Evolutionary conservation across 768 basidiomycete genomes (phyloP).

Genomic region (Leccinum aurantiacum): DNA sequence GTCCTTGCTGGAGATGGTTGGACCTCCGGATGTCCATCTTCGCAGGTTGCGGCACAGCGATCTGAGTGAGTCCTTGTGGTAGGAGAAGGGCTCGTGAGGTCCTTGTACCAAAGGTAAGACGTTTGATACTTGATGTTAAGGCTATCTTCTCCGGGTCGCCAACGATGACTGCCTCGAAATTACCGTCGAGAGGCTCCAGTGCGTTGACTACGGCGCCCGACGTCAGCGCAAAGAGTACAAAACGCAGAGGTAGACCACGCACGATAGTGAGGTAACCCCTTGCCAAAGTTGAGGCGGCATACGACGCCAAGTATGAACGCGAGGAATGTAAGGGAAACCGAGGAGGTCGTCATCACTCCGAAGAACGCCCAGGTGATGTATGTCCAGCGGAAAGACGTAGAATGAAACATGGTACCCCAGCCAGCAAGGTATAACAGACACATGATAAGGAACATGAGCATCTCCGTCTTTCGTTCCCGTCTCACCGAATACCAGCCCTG

Average conservation of each 20-base stretch:
- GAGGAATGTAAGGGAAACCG: conserved; percentile 54
- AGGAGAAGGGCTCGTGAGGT: conserved; percentile 35
- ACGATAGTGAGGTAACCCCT: conserved; percentile 69
- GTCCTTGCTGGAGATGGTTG: conserved; percentile 33
- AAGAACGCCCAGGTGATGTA: conserved; percentile 77
- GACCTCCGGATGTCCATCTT: background rate
- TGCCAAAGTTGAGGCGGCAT: conserved; percentile 76
- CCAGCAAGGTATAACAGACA: conserved; percentile 62
- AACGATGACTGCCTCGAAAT: conserved; percentile 35
- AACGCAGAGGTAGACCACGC: conserved; percentile 28
- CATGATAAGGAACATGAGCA: conserved; percentile 61
- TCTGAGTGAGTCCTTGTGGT: conserved; percentile 38
- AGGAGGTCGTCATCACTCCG: conserved; percentile 55
- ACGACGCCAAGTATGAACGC: conserved; percentile 62
- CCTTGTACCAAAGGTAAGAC: conserved; percentile 40
- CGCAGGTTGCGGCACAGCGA: conserved; percentile 23
- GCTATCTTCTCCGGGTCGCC: conserved; percentile 55
- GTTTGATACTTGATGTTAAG: conserved; percentile 57
- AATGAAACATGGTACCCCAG: conserved; percentile 74
- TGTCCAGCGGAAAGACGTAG: conserved; percentile 73
- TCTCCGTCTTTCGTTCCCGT: conserved; percentile 57
- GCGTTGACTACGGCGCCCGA: conserved; percentile 46
- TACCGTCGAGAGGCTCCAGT: conserved; percentile 49
- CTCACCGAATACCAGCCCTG: conserved; percentile 80
- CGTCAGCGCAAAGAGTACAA: conserved; percentile 1